Evolutionary conservation across 1,139 yeast genomes (phyloP).

Genomic region (Sugiyamaella neomexicana): DNA sequence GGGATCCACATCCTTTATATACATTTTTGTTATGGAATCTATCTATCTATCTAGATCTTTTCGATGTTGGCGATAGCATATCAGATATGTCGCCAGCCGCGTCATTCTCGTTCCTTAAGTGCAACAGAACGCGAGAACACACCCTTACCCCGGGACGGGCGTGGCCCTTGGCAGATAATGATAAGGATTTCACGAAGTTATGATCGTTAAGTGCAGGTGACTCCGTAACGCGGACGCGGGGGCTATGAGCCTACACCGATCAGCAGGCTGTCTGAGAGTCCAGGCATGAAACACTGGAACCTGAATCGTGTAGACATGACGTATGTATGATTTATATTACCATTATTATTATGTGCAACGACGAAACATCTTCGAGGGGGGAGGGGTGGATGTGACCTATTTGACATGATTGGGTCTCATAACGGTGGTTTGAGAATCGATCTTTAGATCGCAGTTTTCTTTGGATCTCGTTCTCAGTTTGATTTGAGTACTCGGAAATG

Average conservation of each 20-base stretch:
- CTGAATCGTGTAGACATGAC: background rate
- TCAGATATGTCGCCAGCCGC: background rate
- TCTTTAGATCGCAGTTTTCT: too few species aligned
- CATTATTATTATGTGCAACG: too few species aligned
- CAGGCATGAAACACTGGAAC: background rate
- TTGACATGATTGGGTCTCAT: too few species aligned
- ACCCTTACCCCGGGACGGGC: slow-evolving; percentile 8
- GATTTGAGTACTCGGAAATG: too few species aligned
- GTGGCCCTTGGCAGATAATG: background rate
- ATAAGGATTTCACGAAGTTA: background rate
- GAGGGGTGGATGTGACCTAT: too few species aligned
- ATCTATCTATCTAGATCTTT: background rate
- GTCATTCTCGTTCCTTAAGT: slow-evolving; percentile 16
- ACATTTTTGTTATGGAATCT: background rate
- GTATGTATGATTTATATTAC: background rate
- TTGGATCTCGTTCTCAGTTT: too few species aligned
- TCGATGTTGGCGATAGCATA: background rate
- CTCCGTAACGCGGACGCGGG: slow-evolving; percentile 5
- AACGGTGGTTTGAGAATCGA: too few species aligned
- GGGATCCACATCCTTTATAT: background rate
- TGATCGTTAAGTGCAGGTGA: slow-evolving; percentile 15
- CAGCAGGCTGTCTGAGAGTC: too few species aligned
- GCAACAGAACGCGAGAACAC: slow-evolving; percentile 20
- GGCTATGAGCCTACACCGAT: too few species aligned
- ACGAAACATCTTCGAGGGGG: too few species aligned